These are phyloP conservation scores for Elsinoe ampelina DNA, from an alignment of 2,329 filamentous ascomycete species.

Conservation along the genomic window DNA sequence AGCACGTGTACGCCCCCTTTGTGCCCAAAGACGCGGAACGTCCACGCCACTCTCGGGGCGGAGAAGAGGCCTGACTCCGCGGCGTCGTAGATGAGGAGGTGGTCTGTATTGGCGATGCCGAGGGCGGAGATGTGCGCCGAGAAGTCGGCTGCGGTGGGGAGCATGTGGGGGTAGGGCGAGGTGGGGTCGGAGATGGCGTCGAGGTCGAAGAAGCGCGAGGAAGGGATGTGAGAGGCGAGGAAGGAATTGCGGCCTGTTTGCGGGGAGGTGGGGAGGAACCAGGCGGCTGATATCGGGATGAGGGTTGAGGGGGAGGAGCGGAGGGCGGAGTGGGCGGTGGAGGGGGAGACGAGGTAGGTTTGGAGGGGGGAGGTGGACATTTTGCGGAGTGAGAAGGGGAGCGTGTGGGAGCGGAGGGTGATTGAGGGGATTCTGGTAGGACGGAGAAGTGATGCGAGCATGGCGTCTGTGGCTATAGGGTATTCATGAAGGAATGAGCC, in stretches of 20 bases:
- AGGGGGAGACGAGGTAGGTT: constrained; percentile 78
- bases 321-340: constrained; percentile 71
- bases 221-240: constrained; percentile 72
- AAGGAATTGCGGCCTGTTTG: constrained; percentile 70
- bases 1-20: constrained; percentile 68
- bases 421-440: background rate
- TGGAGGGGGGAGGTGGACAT: constrained; percentile 42
- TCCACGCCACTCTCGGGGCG: constrained; percentile 90
- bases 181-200: constrained; percentile 81
- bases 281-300: constrained; percentile 82
- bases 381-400: constrained; percentile 1
- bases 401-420: background rate
- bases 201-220: constrained; percentile 86
- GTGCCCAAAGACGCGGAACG: constrained; percentile 82
- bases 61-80: constrained; percentile 90
- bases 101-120: constrained; percentile 79
- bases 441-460: constrained; percentile 2
- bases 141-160: constrained; percentile 72
- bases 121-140: constrained; percentile 80
- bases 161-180: constrained; percentile 93
- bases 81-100: constrained; percentile 87
- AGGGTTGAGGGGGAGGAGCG: constrained; percentile 73
- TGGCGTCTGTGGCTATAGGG: constrained; percentile 33
- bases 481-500: constrained; percentile 24
- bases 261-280: constrained; percentile 90